phyloP scores from a whole-genome alignment of 2,329 filamentous ascomycete species.

The Neurospora sp. region DNA sequence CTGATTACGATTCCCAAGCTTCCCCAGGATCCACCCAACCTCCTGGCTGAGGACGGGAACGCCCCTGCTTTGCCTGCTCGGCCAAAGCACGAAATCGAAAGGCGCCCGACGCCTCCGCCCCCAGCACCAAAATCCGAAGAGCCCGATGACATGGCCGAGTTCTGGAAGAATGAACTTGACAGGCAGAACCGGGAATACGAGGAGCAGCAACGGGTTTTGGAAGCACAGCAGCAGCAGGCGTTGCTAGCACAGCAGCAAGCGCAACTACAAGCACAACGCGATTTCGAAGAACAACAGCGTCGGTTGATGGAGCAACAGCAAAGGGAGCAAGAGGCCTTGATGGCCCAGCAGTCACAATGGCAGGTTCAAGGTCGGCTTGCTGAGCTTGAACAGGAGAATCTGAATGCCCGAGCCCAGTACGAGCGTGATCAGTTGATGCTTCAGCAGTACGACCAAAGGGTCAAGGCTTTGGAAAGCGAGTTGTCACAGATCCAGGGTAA shows the following conservation, averaged over 20 bases:
- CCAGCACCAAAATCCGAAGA: constrained; percentile 58
- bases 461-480: constrained; percentile 87
- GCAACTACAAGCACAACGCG: constrained; percentile 74
- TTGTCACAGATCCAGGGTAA: constrained; percentile 73
- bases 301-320: constrained; percentile 80
- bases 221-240: constrained; percentile 77
- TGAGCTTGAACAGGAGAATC: constrained; percentile 88
- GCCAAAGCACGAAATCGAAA: constrained; percentile 65
- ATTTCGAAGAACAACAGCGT: constrained; percentile 96
- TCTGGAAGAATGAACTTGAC: constrained; percentile 90
- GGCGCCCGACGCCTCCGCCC: constrained; percentile 58
- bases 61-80: constrained; percentile 75
- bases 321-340: constrained; percentile 79
- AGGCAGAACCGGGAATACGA: constrained; percentile 92
- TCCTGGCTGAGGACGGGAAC: constrained; percentile 75
- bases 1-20: constrained; percentile 94
- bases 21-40: constrained; percentile 84
- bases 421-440: constrained; percentile 96
- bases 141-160: constrained; percentile 91
- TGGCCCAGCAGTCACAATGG: constrained; percentile 81
- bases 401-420: constrained; percentile 89
- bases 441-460: constrained; percentile 89
- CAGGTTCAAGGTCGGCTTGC: constrained; percentile 94
- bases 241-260: constrained; percentile 74
- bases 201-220: constrained; percentile 80